Percentiles rank a stretch among this genome's conserved stretches.
phyloP scores from a whole-genome alignment of 345 rosid genomes.

The Trapa incisa region DNA sequence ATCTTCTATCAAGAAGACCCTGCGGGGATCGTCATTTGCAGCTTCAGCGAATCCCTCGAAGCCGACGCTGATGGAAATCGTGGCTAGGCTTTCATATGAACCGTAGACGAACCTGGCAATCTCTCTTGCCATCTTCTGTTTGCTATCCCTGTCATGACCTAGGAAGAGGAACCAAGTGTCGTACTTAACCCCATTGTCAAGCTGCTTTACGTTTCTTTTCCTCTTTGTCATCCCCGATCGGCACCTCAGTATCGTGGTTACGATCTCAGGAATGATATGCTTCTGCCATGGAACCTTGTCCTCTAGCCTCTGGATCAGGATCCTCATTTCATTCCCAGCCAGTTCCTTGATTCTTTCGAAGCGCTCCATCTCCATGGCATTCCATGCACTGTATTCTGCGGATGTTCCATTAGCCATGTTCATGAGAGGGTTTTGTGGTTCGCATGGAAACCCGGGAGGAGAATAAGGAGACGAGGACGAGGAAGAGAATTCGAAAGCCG shows the following conservation, averaged over 20 bases:
- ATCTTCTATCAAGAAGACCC: slow-evolving; percentile 72
- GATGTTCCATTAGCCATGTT: neutral
- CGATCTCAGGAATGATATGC: slow-evolving; percentile 1
- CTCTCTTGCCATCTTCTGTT: slow-evolving; percentile 63
- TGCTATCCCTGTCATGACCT: slow-evolving; percentile 54
- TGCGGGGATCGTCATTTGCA: slow-evolving; percentile 38
- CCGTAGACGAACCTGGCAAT: slow-evolving; percentile 52
- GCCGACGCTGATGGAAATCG: slow-evolving; percentile 15
- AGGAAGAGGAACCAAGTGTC: slow-evolving; percentile 79
- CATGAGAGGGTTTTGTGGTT: neutral
- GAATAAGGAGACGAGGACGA: neutral
- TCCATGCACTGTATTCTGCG: neutral
- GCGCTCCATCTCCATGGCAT: slow-evolving; percentile 39
- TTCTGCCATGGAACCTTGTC: slow-evolving; percentile 5
- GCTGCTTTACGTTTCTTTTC: neutral
- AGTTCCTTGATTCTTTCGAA: slow-evolving; percentile 43
- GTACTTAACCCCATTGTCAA: slow-evolving; percentile 22
- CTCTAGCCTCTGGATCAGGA: neutral
- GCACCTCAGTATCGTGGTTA: slow-evolving; percentile 1
- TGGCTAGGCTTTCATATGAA: slow-evolving; percentile 19
- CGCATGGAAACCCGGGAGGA: neutral
- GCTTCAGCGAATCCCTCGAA: slow-evolving; percentile 64
- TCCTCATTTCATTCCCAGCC: slow-evolving; percentile 9
- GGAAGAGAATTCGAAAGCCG: neutral
- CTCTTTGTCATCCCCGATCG: slow-evolving; percentile 9